Conservation (phyloP, 2,329 filamentous ascomycete genomes). For the Ceratocystis variospora region DNA sequence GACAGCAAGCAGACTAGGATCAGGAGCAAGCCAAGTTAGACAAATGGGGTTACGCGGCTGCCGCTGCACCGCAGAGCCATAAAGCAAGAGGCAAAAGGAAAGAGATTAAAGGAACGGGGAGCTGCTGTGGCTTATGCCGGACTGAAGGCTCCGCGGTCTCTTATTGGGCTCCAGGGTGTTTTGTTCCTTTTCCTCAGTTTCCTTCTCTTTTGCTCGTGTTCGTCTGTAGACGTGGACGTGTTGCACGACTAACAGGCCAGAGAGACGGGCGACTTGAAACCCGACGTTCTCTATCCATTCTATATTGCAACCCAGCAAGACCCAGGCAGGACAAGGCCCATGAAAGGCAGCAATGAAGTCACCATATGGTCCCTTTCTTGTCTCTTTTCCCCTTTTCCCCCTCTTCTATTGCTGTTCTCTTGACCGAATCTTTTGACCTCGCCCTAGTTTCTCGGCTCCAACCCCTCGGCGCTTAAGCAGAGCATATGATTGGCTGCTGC, state of each 20-base stretch:
- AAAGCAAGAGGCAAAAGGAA: background rate
- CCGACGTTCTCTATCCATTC: too few species aligned
- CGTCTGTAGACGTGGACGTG: too few species aligned
- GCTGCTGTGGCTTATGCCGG: background rate
- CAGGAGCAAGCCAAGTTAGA: background rate
- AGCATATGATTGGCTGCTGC: background rate
- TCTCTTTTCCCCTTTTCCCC: background rate
- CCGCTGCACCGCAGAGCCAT: too few species aligned
- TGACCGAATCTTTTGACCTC: background rate
- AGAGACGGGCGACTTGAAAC: too few species aligned
- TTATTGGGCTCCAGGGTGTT: background rate
- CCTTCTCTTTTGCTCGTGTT: background rate
- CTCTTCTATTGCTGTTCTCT: background rate
- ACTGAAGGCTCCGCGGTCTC: background rate
- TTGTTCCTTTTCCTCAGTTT: background rate
- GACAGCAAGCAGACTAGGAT: background rate
- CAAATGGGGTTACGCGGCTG: too few species aligned
- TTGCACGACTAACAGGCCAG: too few species aligned
- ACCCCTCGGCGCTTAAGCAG: background rate
- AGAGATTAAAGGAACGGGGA: background rate
- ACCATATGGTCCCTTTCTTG: background rate
- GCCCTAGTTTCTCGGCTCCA: conserved; percentile 6
- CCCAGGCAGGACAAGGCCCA: too few species aligned
- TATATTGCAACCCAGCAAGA: too few species aligned
- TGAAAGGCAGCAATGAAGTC: too few species aligned